Evolutionary conservation across 1,284 basidiomycete genomes (phyloP), one percentile per base, ranked within the genome.

Genomic region (Apiotrichum veenhuisii): DNA sequence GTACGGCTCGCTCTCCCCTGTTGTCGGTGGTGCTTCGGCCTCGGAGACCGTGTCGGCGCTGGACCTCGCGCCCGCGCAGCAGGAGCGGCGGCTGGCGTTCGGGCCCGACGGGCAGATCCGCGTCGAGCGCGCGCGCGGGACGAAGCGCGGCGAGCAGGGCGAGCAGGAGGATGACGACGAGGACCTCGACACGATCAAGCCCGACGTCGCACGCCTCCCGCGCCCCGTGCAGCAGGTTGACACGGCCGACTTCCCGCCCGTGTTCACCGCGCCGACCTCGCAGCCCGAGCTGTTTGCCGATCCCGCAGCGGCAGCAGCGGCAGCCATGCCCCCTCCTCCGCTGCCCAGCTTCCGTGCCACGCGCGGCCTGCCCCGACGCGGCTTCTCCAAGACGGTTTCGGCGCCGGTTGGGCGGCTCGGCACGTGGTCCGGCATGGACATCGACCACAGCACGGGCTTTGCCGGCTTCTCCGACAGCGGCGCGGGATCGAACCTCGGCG

Each of bases 181-280:
- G 54, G 52, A 40, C 50, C 44, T 59, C 22, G 57, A 57, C 15
- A 37, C 33, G 10, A 42, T 27, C 33, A n/a, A 14, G n/a, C 2
- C n/a, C 18, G 26, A 38, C 46, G 5, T 46, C 5, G n/a, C 2
- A 18, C 12, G 26, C 38, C 50, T 14, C 40, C 49, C 15, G 26
- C 48, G n/a, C 34, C 37, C 17, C 40, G n/a, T 2, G 8, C 37
- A 4, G 45, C 45, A 5, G 45, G 3, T 27, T 8, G 17, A 20
- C 17, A 42, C 40, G n/a, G 61, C 64, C 40, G 73, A 72, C 34
- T 75, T 75, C 60, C 73, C 73, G 9, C 59, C 69, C 8, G 73
- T 73, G 22, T 73, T 75, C 52, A 55, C 45, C 65, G 12, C 64
- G 1, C 44, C 60, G 3, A 53, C 70, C 40, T 58, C 70, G 5